Evolutionary conservation across 192 early-diverging fungal species (phyloP).

Genomic region (Lunasporangiospora selenospora): DNA sequence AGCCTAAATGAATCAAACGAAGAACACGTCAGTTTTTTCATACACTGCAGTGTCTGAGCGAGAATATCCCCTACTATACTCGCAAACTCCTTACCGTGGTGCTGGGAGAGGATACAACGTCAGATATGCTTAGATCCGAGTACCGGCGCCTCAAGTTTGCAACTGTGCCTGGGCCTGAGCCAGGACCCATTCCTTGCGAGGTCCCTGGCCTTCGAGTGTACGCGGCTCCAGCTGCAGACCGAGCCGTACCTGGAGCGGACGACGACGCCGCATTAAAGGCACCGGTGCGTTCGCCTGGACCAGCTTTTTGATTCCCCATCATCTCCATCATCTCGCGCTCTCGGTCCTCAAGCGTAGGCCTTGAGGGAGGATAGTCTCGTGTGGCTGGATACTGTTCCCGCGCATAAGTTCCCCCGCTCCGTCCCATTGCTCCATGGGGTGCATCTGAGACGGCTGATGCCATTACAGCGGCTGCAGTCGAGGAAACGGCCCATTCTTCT

Average conservation of each 20-base stretch:
- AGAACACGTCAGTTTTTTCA: neutral
- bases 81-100: slow-evolving; percentile 4
- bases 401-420: too few relatives aligned
- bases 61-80: neutral
- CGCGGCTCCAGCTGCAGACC: slow-evolving; percentile 3
- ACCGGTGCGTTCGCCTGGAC: too few relatives aligned
- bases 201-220: neutral
- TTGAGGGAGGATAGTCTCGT: slow-evolving; percentile 18
- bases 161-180: slow-evolving; percentile 24
- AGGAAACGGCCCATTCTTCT: slow-evolving; percentile 28
- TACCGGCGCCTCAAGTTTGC: slow-evolving; percentile 27
- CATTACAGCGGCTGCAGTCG: neutral
- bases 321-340: slow-evolving; percentile 28
- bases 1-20: neutral
- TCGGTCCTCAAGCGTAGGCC: slow-evolving; percentile 34
- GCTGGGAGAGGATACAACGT: neutral
- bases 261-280: too few relatives aligned
- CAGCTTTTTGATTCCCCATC: slow-evolving; percentile 29
- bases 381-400: slow-evolving; percentile 37
- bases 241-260: neutral
- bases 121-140: slow-evolving; percentile 28
- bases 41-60: neutral
- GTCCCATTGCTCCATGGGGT: slow-evolving; percentile 4
- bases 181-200: slow-evolving; percentile 15
- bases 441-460: slow-evolving; percentile 5